Evolutionary conservation across 257 asterid species (phyloP).

Genomic region (Parsonsia alboflavescens): DNA sequence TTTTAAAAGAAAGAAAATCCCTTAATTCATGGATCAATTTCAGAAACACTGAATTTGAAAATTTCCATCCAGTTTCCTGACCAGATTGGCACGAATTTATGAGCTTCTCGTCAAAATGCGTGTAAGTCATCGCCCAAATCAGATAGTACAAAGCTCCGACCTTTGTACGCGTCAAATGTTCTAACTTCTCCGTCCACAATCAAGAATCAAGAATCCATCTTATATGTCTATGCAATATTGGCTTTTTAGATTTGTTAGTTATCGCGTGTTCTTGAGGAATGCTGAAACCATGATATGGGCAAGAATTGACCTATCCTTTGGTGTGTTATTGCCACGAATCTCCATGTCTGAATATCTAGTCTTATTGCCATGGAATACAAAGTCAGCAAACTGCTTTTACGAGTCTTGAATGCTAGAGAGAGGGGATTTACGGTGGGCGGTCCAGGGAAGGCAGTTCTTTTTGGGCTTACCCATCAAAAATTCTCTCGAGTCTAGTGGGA

Average conservation of each 20-base stretch:
- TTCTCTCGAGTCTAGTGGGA: neutral
- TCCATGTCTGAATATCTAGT: neutral
- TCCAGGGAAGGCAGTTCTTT: neutral
- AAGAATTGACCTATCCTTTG: neutral
- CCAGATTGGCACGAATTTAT: neutral
- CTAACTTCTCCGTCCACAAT: neutral
- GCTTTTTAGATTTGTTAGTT: neutral
- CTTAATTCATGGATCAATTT: neutral
- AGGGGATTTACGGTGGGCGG: neutral
- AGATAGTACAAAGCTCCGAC: neutral
- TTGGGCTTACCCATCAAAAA: neutral
- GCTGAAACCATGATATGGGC: neutral
- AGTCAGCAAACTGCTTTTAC: neutral
- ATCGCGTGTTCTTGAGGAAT: neutral
- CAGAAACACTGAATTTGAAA: neutral
- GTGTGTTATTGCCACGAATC: neutral
- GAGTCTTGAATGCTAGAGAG: too few relatives aligned
- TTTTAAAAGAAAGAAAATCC: neutral
- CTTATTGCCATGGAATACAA: neutral
- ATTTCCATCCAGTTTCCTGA: neutral
- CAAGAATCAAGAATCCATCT: neutral
- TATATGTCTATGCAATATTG: neutral
- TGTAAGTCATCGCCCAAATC: neutral
- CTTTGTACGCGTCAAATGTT: neutral
- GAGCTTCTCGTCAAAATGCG: neutral